Conservation (phyloP, 345 rosid species). For the Fremontodendron californicum region DNA sequence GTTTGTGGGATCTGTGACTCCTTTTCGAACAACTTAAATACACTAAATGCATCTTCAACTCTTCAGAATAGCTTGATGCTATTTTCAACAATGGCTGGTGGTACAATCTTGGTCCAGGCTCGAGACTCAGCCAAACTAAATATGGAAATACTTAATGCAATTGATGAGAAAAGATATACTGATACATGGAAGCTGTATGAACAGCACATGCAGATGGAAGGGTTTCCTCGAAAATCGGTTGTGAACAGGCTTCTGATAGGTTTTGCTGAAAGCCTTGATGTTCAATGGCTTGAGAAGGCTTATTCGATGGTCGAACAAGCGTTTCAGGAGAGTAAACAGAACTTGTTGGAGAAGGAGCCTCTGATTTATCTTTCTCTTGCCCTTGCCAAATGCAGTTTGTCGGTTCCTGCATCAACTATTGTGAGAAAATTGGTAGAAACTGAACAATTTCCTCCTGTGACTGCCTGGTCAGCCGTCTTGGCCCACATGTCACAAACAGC, state of each 20-base stretch:
- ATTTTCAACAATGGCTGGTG: constrained; percentile 45
- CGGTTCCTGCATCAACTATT: constrained; percentile 72
- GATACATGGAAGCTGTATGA: constrained; percentile 70
- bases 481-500: constrained; percentile 67
- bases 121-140: constrained; percentile 69
- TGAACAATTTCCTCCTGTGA: constrained; percentile 71
- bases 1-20: constrained; percentile 6
- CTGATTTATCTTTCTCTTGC: constrained; percentile 69
- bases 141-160: constrained; percentile 54
- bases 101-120: constrained; percentile 74
- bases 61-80: constrained; percentile 8
- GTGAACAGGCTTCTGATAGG: constrained; percentile 56
- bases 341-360: constrained; percentile 65
- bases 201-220: constrained; percentile 79
- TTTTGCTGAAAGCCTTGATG: constrained; percentile 57
- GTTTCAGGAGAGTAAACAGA: constrained; percentile 67
- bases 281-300: constrained; percentile 61
- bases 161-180: constrained; percentile 43
- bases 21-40: constrained; percentile 1
- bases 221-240: constrained; percentile 71
- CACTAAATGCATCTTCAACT: background rate
- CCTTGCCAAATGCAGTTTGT: constrained; percentile 63
- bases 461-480: constrained; percentile 72
- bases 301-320: constrained; percentile 62
- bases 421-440: constrained; percentile 65